These are phyloP conservation scores for Juglanconis juglandina DNA, from an alignment of 2,329 filamentous ascomycete genomes.

Conservation along the genomic window DNA sequence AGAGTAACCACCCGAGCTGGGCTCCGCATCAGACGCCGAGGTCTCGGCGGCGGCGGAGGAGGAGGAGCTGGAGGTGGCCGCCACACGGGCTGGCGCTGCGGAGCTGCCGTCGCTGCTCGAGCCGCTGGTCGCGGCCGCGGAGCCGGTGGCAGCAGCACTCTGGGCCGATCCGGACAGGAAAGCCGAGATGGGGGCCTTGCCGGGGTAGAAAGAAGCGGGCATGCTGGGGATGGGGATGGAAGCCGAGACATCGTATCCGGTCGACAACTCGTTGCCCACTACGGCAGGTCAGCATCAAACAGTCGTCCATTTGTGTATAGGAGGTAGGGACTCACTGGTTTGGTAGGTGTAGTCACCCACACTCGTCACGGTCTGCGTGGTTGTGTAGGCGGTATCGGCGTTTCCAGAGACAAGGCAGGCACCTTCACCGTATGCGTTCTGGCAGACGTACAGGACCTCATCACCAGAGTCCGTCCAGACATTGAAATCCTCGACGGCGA, in stretches of 20 bases:
- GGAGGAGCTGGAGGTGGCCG: background rate
- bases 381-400: constrained; percentile 17
- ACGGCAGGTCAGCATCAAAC: background rate
- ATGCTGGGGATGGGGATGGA: constrained; percentile 17
- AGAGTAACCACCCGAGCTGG: background rate
- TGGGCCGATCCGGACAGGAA: constrained; percentile 7
- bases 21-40: constrained; percentile 1
- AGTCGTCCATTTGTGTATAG: background rate
- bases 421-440: constrained; percentile 22
- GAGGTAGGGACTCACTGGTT: constrained; percentile 14
- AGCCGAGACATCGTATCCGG: constrained; percentile 9
- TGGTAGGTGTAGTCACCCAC: constrained; percentile 18
- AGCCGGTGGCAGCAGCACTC: background rate
- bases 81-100: background rate
- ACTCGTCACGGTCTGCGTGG: constrained; percentile 20
- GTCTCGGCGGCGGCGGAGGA: background rate
- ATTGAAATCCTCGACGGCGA: constrained; percentile 47
- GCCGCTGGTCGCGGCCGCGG: background rate
- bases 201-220: constrained; percentile 17
- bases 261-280: constrained; percentile 15
- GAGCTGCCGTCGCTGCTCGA: background rate
- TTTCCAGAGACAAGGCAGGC: constrained; percentile 18
- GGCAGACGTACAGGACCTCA: constrained; percentile 24
- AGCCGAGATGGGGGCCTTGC: constrained; percentile 12
- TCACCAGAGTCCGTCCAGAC: constrained; percentile 49